Evolutionary conservation across 1,284 basidiomycete genomes (phyloP), one percentile per base, ranked within the genome.

Genomic region (Athelia psychrophila): DNA sequence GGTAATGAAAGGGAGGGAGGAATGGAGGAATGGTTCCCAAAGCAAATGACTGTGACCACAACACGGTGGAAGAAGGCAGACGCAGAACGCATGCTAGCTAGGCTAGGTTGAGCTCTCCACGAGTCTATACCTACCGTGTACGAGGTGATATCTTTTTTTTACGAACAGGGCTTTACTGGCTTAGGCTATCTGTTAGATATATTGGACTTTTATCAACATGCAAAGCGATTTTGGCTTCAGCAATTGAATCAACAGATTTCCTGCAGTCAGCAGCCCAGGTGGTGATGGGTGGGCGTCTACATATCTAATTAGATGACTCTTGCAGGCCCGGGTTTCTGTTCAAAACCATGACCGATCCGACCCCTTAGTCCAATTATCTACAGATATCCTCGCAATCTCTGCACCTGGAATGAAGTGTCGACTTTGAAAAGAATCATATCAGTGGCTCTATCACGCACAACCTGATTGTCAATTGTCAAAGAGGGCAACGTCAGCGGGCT

Each of bases 281-380:
- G 36, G 15, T 30, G 50, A 51, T 16, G 6, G n/a, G 48, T 8
- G 13, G 3, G 22, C 6, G 47, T 50, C 13, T n/a, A n/a, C n/a
- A n/a, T 50, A 51, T 32, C 25, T 20, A 20, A 32, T 23, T 51
- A 47, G 33, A 50, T 51, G 27, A 20, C 49, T 20, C 3, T 4
- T 8, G 24, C 30, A 23, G 20, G 38, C 32, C 10, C 18, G 6
- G 5, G 22, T 16, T 42, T 42, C 16, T 16, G 5, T 42, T 16
- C 40, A 23, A 5, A 5, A 23, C 5, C 27, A 30, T 30, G 27
- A 6, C 27, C 6, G 92, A 95, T 68, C 85, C 84, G 10, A 84
- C 88, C 0, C 88, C 88, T 0, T 86, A 93, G 64, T 81, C 91
- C 33, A 95, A 95, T 72, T 93, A 91, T 70, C 65, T 73, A 4